Evolutionary conservation across 1,284 basidiomycete species (phyloP).

Genomic region (Sphaerobolus stellatus): DNA sequence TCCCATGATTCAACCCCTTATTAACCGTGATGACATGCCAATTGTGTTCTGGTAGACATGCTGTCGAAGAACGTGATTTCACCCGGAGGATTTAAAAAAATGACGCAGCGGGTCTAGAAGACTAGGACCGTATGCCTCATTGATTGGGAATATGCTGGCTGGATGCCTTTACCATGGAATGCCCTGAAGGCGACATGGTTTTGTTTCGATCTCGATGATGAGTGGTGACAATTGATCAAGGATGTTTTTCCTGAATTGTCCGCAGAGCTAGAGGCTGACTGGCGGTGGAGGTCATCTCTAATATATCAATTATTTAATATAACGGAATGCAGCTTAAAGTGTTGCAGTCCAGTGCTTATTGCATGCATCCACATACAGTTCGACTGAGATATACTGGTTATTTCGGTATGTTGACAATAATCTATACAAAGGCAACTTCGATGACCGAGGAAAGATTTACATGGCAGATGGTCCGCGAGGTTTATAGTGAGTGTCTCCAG

Average conservation of each 20-base stretch:
- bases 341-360: too few species aligned
- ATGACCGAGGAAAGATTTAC: too few species aligned
- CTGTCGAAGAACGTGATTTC: slow-evolving; percentile 15
- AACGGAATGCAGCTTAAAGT: too few species aligned
- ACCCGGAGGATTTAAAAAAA: slow-evolving; percentile 15
- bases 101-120: slow-evolving; percentile 12
- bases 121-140: slow-evolving; percentile 8
- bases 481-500: too few species aligned
- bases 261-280: not conserved
- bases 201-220: slow-evolving; percentile 11
- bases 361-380: too few species aligned
- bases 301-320: too few species aligned
- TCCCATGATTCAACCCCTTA: slow-evolving; percentile 10
- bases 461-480: too few species aligned
- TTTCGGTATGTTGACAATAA: too few species aligned
- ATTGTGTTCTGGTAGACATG: slow-evolving; percentile 19
- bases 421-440: too few species aligned
- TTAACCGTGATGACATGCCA: slow-evolving; percentile 13
- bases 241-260: slow-evolving; percentile 12
- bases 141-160: slow-evolving; percentile 19
- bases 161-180: slow-evolving; percentile 18
- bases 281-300: too few species aligned
- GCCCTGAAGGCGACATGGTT: slow-evolving; percentile 19
- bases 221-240: slow-evolving; percentile 15
- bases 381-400: too few species aligned